A percentile compares a stretch with the other conserved stretches of the same genome.
These are phyloP conservation scores for slime mould (Dictyostelium discoideum) DNA, from an alignment of 78 protist genomes.

Conservation along the genomic window DNA sequence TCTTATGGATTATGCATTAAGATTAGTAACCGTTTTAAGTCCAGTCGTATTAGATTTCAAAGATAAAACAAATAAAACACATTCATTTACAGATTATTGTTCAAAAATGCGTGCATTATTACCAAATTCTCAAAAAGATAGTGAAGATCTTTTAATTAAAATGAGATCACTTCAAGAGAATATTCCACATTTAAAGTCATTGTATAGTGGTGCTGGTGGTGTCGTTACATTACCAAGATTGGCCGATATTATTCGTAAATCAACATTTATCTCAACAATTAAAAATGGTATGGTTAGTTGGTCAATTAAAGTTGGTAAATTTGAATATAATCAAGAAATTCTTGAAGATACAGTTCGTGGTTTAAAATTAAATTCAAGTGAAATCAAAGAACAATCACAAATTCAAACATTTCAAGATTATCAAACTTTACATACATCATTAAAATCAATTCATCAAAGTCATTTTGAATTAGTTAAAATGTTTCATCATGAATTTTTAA, in stretches of 20 bases:
- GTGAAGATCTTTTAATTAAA: background rate
- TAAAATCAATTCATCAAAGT: background rate
- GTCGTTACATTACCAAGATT: background rate
- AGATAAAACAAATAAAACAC: background rate
- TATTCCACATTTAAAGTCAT: background rate
- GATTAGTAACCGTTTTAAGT: background rate
- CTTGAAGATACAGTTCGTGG: slow-evolving; percentile 32
- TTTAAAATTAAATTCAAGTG: background rate
- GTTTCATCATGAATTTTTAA: background rate
- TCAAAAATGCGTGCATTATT: background rate
- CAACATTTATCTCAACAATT: background rate
- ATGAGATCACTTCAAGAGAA: background rate
- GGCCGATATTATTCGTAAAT: background rate
- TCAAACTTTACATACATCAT: background rate
- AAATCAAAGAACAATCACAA: background rate
- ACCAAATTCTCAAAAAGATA: background rate
- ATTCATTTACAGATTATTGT: background rate
- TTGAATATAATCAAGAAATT: slow-evolving; percentile 7
- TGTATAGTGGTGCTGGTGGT: background rate
- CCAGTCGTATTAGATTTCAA: slow-evolving; percentile 1
- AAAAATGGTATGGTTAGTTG: background rate
- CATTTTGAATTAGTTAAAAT: background rate
- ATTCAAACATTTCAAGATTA: background rate
- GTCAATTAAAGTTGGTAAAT: background rate
- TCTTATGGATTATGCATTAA: slow-evolving; percentile 14